Base-by-base conservation (phyloP, 1,284 basidiomycete genomes). In the Ustilago nuda region DNA sequence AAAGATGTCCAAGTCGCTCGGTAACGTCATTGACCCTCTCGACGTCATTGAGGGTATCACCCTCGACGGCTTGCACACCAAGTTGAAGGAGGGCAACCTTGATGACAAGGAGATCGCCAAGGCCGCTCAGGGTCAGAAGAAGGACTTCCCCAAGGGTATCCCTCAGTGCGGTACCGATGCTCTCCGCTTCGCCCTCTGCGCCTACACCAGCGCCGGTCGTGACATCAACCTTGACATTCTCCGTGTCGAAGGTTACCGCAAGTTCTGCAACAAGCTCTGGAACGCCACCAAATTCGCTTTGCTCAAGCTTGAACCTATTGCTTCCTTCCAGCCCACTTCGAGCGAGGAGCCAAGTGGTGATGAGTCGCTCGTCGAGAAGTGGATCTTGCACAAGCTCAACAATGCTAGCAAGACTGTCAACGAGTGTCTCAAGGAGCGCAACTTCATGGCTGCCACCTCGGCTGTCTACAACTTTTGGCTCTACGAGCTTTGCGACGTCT, bases 201-300 rank as follows among this genome's bases (percentile, higher is more conserved):
- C 95, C 56, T 98, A 98, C 87, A 95, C 94, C 8, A 87, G 88
- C 8, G 92, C 92, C 46, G 94, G 83, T 12, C 78, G 84, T 15
- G 84, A 85, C 61, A 82, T 85, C 68, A 84, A 84, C 70, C 79
- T 99, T 73, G 95, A 99, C 87, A 95, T 99, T 82, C 87, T 94
- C 74, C 92, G 95, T 72, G 95, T 99, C n/a, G 96, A 99, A 87
- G 96, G 96, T 7, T 99, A 99, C 88, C 91, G 97, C 86, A 99
- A 99, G 82, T 87, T 98, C 89, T 99, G 97, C 89, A 99, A 99
- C 89, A 99, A 99, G 89, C 92, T 99, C 35, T 99, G 97, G 90
- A 99, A 99, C 86, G 97, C 97, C 1, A 99, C 95, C 66, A 96
- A 96, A 87, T 99, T 99, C 83, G 96, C 95, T 30, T 77, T 85